Evolutionary conservation across 2,329 filamentous ascomycete genomes (phyloP), one percentile per base, ranked within the genome.

Genomic region (Clonostachys sp.): DNA sequence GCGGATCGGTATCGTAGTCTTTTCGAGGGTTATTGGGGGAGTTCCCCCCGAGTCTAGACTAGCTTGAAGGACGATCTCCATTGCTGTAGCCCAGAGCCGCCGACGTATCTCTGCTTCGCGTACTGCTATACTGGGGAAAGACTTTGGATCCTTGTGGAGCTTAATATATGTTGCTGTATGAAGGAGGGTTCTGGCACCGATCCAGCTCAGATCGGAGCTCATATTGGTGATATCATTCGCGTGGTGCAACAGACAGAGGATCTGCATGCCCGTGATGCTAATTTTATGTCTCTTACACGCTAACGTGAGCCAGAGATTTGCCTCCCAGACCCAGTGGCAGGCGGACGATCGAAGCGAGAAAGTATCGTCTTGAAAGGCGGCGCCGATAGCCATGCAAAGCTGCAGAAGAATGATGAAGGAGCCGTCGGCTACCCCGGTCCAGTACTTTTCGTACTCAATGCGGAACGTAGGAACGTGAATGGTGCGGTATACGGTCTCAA

Each of bases 401-500:
- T 79, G 76, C 33, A 81, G 59, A 47, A 75, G 74, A n/a, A 80
- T 67, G 9, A 77, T 45, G 54, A 81, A 80, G 7, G 64, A 60
- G 14, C 63, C 56, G 33, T 66, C 72, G 3, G 67, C 63, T 0
- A 61, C 60, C n/a, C 60, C 53, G 0, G 70, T 60, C 75, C 74
- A 80, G 57, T 74, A 77, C 4, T 58, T 55, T 10, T 69, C 66
- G 53, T 83, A 85, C 34, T 81, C 75, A 12, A 65, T 65, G 42
- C 69, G 64, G 51, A 86, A 84, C 0, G 73, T 75, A 0, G 81
- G 80, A 1, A 78, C 58, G 56, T 86, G 77, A 9, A 86, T 48
- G 20, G 86, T 69, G 4, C 82, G 72, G 51, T 78, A 72, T 12
- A 78, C 73, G 2, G 75, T 74, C 54, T 84, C 80, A 40, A 79